Conservation (phyloP, 441 rosid species). For the Sinapis alba region DNA sequence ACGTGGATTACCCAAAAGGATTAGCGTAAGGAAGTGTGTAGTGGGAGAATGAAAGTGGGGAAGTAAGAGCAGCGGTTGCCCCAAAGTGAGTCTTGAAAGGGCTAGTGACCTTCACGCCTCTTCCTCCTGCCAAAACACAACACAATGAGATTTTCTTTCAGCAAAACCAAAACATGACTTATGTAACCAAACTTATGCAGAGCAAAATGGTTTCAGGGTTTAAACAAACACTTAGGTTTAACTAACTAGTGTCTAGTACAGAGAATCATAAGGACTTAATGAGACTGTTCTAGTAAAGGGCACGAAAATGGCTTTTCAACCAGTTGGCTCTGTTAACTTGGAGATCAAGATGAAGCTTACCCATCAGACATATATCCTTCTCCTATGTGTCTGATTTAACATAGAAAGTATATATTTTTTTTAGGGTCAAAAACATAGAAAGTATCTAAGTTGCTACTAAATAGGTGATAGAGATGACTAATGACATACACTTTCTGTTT, state of each 20-base stretch:
- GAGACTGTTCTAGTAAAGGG: not conserved
- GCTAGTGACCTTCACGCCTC: conserved; percentile 69
- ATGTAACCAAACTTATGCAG: not conserved
- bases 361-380: not conserved
- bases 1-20: conserved; percentile 63
- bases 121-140: conserved; percentile 45
- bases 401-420: too few relatives aligned
- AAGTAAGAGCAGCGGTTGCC: conserved; percentile 70
- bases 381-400: too few relatives aligned
- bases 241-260: too few relatives aligned
- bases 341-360: not conserved
- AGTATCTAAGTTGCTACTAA: not conserved
- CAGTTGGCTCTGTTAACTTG: not conserved
- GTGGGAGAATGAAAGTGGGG: conserved; percentile 83
- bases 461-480: not conserved
- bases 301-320: too few relatives aligned
- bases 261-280: not conserved
- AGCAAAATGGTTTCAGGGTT: not conserved
- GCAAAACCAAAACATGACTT: conserved; percentile 9
- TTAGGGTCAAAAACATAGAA: too few relatives aligned
- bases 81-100: conserved; percentile 82
- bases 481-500: too few relatives aligned
- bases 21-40: conserved; percentile 78
- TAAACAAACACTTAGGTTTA: not conserved
- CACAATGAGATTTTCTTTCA: conserved; percentile 15